Percentiles rank a stretch among this genome's conserved stretches.
These are phyloP conservation scores for Tulasnella sp. DNA, from an alignment of 768 basidiomycete species.

Conservation along the genomic window DNA sequence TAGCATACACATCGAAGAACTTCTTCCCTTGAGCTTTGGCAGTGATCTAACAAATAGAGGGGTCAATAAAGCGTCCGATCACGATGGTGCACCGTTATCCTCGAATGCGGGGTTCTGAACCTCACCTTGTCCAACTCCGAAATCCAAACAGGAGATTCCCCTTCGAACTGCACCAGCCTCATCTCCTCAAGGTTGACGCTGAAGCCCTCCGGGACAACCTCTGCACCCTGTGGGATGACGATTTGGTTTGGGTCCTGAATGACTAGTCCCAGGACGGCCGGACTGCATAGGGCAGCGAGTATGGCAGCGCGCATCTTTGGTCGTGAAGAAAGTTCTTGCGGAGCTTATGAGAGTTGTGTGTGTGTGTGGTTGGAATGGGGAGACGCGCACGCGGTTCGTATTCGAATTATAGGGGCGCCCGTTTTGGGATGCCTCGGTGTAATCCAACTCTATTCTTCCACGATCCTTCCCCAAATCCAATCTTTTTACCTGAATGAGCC, in stretches of 20 bases:
- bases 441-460: too few species aligned
- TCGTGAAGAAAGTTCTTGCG: background rate
- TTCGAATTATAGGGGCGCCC: background rate
- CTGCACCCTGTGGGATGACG: background rate
- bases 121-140: slow-evolving; percentile 81
- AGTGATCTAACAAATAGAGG: slow-evolving; percentile 45
- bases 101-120: background rate
- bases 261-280: background rate
- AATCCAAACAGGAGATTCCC: slow-evolving; percentile 60
- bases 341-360: slow-evolving; percentile 7
- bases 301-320: slow-evolving; percentile 5
- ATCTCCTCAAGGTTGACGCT: slow-evolving; percentile 59
- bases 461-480: too few species aligned
- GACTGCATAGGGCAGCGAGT: slow-evolving; percentile 1
- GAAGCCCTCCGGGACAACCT: slow-evolving; percentile 42
- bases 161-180: slow-evolving; percentile 65
- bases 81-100: background rate
- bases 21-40: slow-evolving; percentile 65
- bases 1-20: slow-evolving; percentile 66
- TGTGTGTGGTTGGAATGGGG: slow-evolving; percentile 11
- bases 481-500: too few species aligned
- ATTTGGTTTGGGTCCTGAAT: background rate
- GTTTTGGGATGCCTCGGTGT: too few species aligned
- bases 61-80: background rate
- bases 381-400: background rate